Evolutionary conservation across 2,329 filamentous ascomycete genomes (phyloP).

Genomic region (Neonectria punicea): DNA sequence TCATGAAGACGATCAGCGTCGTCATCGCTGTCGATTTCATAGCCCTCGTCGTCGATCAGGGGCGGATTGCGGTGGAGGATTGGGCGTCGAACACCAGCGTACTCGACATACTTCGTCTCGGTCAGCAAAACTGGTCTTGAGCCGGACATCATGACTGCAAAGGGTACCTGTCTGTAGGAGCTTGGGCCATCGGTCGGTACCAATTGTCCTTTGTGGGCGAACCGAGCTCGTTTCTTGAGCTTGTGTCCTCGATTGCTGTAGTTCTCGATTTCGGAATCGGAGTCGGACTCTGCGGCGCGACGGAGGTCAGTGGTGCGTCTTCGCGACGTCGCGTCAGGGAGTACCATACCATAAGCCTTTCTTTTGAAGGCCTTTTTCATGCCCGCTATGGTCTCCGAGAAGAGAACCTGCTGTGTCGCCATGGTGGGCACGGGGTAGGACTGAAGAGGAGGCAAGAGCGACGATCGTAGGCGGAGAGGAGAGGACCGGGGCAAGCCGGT

Average conservation of each 20-base stretch:
- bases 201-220: slow-evolving; percentile 76
- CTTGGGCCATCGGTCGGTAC: slow-evolving; percentile 73
- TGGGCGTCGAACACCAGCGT: slow-evolving; percentile 76
- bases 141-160: slow-evolving; percentile 17
- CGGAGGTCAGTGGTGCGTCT: slow-evolving; percentile 35
- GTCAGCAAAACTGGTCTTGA: slow-evolving; percentile 39
- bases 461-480: slow-evolving; percentile 32
- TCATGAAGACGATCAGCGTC: slow-evolving; percentile 72
- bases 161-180: slow-evolving; percentile 75
- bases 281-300: slow-evolving; percentile 73
- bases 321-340: slow-evolving; percentile 12
- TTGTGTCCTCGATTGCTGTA: slow-evolving; percentile 82
- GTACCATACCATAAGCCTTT: slow-evolving; percentile 66
- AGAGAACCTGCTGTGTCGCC: slow-evolving; percentile 67
- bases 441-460: slow-evolving; percentile 25
- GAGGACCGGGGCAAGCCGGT: slow-evolving; percentile 23
- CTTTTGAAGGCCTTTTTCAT: slow-evolving; percentile 76
- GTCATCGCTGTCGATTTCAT: slow-evolving; percentile 78
- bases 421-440: slow-evolving; percentile 43
- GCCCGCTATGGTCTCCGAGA: slow-evolving; percentile 73
- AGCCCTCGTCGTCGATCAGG: slow-evolving; percentile 80
- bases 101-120: slow-evolving; percentile 70
- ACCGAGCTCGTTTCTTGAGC: slow-evolving; percentile 78
- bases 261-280: slow-evolving; percentile 76
- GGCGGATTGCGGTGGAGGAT: slow-evolving; percentile 81